These are phyloP conservation scores for Senecio squalidus DNA, from an alignment of 140 eudicot genomes.

Conservation along the genomic window DNA sequence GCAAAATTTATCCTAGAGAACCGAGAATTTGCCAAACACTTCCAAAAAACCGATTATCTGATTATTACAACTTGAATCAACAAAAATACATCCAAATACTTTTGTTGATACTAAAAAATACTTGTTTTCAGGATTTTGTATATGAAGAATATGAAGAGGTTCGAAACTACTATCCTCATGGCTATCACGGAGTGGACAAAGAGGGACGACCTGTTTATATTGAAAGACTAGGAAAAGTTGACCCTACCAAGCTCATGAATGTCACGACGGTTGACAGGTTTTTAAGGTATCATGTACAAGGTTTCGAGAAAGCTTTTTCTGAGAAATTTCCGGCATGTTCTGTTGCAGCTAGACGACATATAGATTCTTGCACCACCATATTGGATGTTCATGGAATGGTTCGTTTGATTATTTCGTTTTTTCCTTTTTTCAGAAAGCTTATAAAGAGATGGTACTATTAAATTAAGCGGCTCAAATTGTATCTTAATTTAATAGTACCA, in stretches of 20 bases:
- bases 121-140: conserved; percentile 69
- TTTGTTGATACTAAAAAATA: too few relatives aligned
- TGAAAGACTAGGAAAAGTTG: conserved; percentile 86
- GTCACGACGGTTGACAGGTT: conserved; percentile 86
- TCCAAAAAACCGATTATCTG: too few relatives aligned
- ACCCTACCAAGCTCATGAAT: conserved; percentile 84
- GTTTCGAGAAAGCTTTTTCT: conserved; percentile 80
- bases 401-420: conserved; percentile 13
- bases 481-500: not conserved
- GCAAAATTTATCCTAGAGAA: not conserved
- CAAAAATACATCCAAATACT: too few relatives aligned
- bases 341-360: conserved; percentile 83
- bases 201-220: conserved; percentile 88
- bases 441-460: too few relatives aligned
- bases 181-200: conserved; percentile 91
- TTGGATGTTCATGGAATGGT: conserved; percentile 96
- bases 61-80: too few relatives aligned
- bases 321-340: conserved; percentile 98
- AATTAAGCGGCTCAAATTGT: too few relatives aligned
- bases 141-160: conserved; percentile 85
- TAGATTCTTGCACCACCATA: conserved; percentile 81
- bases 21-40: too few relatives aligned
- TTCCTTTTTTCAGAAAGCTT: conserved; percentile 1
- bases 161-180: conserved; percentile 79
- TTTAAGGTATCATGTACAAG: conserved; percentile 86